A percentile compares a stretch with the other conserved stretches of the same genome.
Evolutionary conservation across 805 yeast genomes (phyloP).

Genomic region (Alloascoidea hylecoeti): DNA sequence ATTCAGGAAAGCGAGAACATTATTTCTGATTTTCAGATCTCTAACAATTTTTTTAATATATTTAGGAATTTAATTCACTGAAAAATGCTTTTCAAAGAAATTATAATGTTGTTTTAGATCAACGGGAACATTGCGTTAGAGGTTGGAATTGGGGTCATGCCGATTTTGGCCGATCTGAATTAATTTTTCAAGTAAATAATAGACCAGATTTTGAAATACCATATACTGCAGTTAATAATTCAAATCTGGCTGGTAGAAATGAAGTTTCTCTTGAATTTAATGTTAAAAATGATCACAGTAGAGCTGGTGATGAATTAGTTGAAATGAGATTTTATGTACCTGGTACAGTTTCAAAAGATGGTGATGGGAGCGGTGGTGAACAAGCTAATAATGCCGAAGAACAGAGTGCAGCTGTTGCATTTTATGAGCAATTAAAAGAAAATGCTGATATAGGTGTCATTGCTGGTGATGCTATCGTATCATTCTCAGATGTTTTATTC

Average conservation of each 20-base stretch:
- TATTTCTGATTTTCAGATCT: neutral
- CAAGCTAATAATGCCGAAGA: slow-evolving; percentile 21
- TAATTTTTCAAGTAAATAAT: slow-evolving; percentile 73
- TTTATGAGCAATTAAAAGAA: slow-evolving; percentile 85
- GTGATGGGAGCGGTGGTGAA: slow-evolving; percentile 18
- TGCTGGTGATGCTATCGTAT: slow-evolving; percentile 88
- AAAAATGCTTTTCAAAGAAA: slow-evolving; percentile 75
- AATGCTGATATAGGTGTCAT: slow-evolving; percentile 90
- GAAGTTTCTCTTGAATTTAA: slow-evolving; percentile 88
- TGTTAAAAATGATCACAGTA: slow-evolving; percentile 28
- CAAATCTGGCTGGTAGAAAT: slow-evolving; percentile 81
- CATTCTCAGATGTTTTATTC: slow-evolving; percentile 82
- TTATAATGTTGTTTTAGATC: slow-evolving; percentile 62
- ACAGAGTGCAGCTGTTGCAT: slow-evolving; percentile 65
- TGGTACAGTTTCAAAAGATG: slow-evolving; percentile 48
- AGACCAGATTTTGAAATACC: slow-evolving; percentile 90
- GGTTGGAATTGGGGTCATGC: slow-evolving; percentile 99
- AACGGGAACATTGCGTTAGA: slow-evolving; percentile 79
- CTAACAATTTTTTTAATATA: neutral
- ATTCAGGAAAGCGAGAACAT: neutral
- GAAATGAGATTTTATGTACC: slow-evolving; percentile 92
- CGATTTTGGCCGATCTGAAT: slow-evolving; percentile 84
- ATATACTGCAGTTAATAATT: slow-evolving; percentile 62
- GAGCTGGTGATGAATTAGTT: slow-evolving; percentile 89
- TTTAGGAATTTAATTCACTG: slow-evolving; percentile 53